Evolutionary conservation across 2,329 filamentous ascomycete species (phyloP), one percentile per base, ranked within the genome.

Genomic region (Epichloe coenophiala): DNA sequence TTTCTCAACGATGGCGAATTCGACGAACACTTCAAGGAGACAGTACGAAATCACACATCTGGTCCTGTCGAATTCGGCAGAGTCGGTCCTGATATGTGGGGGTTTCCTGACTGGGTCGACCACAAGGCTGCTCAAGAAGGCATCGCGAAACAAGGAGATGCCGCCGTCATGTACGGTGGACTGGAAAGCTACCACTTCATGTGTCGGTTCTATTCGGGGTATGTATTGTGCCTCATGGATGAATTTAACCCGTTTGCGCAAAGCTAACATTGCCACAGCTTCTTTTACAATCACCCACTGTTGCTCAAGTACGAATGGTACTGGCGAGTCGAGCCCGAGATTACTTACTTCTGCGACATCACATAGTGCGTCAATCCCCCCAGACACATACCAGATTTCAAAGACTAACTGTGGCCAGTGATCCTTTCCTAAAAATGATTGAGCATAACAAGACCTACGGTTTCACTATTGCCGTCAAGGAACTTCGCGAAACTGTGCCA

Each of bases 341-440:
- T 98, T 79, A 96, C 91, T 72, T 98, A 97, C 73, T 98, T 98
- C 73, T 98, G 93, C 69, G 93, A 98, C 65, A 97, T 98, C 59
- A 98, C 93, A 57, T 98, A 98, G 87, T 91, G 81, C 42, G 61
- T 58, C 3, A 19, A 5, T n/a, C 23, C 41, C 1, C 11, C 3
- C 17, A 8, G 31, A 7, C 36, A 17, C 4, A 4, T 1, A 17
- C 27, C n/a, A 21, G 19, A 9, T 5, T 12, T 15, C 38, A 12
- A 6, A 19, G 11, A 15, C 48, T 51, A 45, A 49, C 45, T 13
- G 36, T 21, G 21, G 13, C 37, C 27, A 53, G 51, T 31, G 93
- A 98, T 66, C 93, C 93, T 1, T 98, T 98, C 73, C 76, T 93
- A 54, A 84, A 89, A 66, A 98, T 98, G 93, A 87, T 87, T 54